Conservation (phyloP, 768 basidiomycete species). For the Boletus vinaceobasis region DNA sequence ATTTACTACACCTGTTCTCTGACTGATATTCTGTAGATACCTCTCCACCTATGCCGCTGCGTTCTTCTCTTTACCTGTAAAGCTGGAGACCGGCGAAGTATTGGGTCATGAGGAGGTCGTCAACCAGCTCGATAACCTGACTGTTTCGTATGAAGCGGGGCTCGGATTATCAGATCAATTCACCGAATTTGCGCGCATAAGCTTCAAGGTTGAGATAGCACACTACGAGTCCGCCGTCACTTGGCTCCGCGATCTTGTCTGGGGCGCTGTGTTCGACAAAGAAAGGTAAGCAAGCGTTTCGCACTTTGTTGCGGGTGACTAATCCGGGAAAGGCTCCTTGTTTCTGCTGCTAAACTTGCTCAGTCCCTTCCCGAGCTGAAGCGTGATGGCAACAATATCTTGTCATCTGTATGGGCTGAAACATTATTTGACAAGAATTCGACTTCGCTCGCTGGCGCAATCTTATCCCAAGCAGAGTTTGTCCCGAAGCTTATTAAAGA, state of each 20-base stretch:
- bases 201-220: conserved; percentile 79
- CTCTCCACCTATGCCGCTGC: conserved; percentile 74
- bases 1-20: conserved; percentile 2
- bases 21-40: conserved; percentile 46
- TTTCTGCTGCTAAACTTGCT: conserved; percentile 82
- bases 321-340: conserved; percentile 56
- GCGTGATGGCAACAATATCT: conserved; percentile 79
- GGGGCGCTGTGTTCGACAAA: conserved; percentile 69
- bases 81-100: conserved; percentile 60
- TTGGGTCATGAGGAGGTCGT: conserved; percentile 88
- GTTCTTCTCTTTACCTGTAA: conserved; percentile 88
- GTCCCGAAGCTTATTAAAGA: conserved; percentile 69
- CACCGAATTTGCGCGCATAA: conserved; percentile 68
- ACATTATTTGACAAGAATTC: conserved; percentile 67
- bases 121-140: conserved; percentile 85
- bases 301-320: background rate
- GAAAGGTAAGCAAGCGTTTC: conserved; percentile 53
- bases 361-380: conserved; percentile 91
- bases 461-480: conserved; percentile 76
- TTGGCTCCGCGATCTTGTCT: conserved; percentile 84
- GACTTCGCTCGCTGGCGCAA: conserved; percentile 60
- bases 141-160: conserved; percentile 77
- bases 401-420: conserved; percentile 66
- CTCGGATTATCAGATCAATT: conserved; percentile 67
- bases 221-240: conserved; percentile 78